Percentiles rank a stretch among this genome's conserved stretches.
phyloP scores from a whole-genome alignment of 2,329 filamentous ascomycete genomes.

The Laburnicola sp. region DNA sequence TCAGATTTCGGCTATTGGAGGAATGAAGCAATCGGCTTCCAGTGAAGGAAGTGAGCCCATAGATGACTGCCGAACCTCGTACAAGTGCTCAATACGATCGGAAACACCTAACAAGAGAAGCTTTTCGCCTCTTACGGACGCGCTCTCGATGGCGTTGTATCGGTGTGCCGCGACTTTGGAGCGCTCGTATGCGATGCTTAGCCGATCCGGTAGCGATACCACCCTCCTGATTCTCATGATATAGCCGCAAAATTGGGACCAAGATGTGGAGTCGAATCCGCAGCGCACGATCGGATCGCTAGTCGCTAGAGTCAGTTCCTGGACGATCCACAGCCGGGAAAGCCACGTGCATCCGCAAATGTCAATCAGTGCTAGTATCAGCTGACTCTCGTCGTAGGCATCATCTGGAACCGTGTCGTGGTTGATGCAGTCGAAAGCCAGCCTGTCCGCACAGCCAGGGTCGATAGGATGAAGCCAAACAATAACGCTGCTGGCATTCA shows the following conservation, averaged over 20 bases:
- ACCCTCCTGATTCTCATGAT: not conserved
- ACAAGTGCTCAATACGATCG: not conserved
- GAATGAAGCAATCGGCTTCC: no score
- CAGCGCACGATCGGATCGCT: not conserved
- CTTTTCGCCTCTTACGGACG: not conserved
- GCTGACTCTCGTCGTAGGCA: not conserved
- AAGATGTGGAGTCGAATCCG: not conserved
- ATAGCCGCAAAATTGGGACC: not conserved
- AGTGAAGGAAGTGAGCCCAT: no score
- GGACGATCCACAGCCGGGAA: constrained; percentile 1
- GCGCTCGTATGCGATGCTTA: not conserved
- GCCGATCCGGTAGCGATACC: not conserved
- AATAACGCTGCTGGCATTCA: not conserved
- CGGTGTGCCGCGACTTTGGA: not conserved
- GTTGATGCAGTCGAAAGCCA: not conserved
- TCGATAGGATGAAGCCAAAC: constrained; percentile 4
- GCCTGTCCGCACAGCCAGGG: not conserved
- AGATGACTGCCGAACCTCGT: not conserved
- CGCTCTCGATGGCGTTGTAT: not conserved
- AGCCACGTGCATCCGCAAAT: not conserved
- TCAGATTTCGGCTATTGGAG: no score
- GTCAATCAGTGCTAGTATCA: not conserved
- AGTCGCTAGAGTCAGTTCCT: not conserved
- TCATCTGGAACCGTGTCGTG: not conserved
- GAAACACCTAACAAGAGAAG: not conserved